Base-by-base conservation (phyloP, 768 basidiomycete species). In the Lentinula raphanica region DNA sequence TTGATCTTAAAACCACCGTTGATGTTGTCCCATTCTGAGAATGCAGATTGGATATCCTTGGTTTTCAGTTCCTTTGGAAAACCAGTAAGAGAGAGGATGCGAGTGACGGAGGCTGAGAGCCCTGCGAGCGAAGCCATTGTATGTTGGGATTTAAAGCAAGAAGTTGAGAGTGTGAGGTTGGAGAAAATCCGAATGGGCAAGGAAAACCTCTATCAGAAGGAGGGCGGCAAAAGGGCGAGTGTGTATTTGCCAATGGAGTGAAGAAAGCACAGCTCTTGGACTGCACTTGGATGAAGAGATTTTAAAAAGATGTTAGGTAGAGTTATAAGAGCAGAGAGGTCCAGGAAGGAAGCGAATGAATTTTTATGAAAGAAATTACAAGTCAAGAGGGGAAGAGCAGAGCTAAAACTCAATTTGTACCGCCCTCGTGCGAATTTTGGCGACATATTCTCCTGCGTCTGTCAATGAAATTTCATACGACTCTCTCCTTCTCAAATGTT, bases 1-100 rank as follows among this genome's bases (percentile, higher is more conserved):
- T 99, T 99, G 70, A 99, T 95, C 81, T 95, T 94, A 79, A 96
- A 97, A 23, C 97, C 97, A 28, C 96, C 97, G 58, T 79, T 84
- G 54, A 86, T 76, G 59, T 75, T 80, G 66, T 97, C 94, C 82
- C 89, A 98, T 45, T 94, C 93, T 50, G 86, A 78, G 71, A 98
- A 97, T 45, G 93, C 90, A 42, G 79, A 69, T 69, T 98, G 94
- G 49, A 99, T 91, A 73, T 99, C 97, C 71, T 93, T 88, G 53
- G 97, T 99, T 79, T 98, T 99, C 67, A 99, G 84, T 76, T 94
- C 90, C 69, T 94, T 90, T 9, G 92, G 83, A 69, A 99, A 99
- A 64, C 94, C 91, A n/a, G 86, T 85, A 58, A 99, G 77, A 66
- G 81, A 87, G 66, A 99, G 87, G 68, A 99, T 96, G 62, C 95